A percentile compares a stretch with the other conserved stretches of the same genome.
phyloP scores from a whole-genome alignment of 1,284 basidiomycete genomes.

The Rhodotorula mucilaginosa region DNA sequence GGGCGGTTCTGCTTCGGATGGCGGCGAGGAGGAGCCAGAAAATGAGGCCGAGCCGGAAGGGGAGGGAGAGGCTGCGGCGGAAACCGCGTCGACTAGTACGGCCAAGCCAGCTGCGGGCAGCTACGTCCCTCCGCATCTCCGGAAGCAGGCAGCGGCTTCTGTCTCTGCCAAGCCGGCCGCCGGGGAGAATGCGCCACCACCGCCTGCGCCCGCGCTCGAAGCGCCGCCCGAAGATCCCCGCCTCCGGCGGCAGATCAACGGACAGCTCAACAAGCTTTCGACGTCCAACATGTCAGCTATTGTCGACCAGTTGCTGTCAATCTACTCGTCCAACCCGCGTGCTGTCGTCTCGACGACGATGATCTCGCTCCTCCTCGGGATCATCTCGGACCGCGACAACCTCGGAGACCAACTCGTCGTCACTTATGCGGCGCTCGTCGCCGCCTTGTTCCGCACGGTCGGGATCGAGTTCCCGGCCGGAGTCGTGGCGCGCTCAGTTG shows the following conservation, averaged over 20 bases:
- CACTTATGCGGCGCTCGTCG: slow-evolving; percentile 82
- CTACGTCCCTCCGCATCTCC: slow-evolving; percentile 57
- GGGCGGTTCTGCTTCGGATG: not conserved
- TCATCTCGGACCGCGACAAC: slow-evolving; percentile 75
- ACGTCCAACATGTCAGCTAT: slow-evolving; percentile 72
- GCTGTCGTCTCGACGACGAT: slow-evolving; percentile 81
- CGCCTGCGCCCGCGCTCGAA: slow-evolving; percentile 13
- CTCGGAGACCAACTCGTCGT: slow-evolving; percentile 84
- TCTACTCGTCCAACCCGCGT: slow-evolving; percentile 75
- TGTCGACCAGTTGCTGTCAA: slow-evolving; percentile 68
- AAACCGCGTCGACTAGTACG: slow-evolving; percentile 21
- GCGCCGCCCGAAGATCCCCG: slow-evolving; percentile 46
- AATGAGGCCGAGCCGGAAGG: slow-evolving; percentile 34
- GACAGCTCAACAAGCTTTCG: slow-evolving; percentile 48
- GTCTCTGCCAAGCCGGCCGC: not conserved
- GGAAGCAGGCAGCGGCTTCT: slow-evolving; percentile 50
- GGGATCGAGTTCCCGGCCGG: slow-evolving; percentile 83
- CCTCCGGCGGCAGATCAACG: slow-evolving; percentile 68
- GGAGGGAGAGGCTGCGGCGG: not conserved
- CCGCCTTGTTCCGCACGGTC: slow-evolving; percentile 76
- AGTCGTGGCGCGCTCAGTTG: slow-evolving; percentile 37
- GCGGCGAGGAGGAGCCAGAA: slow-evolving; percentile 37
- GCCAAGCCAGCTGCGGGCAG: slow-evolving; percentile 39
- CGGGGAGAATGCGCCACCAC: not conserved
- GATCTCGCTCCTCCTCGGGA: slow-evolving; percentile 74